Percentiles rank a stretch among this genome's conserved stretches.
Conservation (phyloP, 768 basidiomycete genomes). For the Russula vinacea region DNA sequence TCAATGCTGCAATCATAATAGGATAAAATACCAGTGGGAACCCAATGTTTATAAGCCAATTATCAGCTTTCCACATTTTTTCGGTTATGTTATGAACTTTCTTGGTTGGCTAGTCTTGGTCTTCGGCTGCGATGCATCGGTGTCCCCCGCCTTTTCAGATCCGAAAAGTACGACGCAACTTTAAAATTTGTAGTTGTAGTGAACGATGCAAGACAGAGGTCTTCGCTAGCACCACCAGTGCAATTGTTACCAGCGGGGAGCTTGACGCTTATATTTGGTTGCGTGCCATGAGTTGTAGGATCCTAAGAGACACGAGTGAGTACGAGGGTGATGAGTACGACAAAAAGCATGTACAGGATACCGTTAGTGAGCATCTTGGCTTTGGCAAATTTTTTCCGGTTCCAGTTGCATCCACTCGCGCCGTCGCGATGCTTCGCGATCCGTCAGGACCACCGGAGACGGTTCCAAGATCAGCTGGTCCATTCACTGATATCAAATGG, state of each 20-base stretch:
- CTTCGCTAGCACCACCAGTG: constrained; percentile 44
- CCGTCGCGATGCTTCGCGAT: constrained; percentile 44
- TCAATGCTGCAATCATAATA: too few relatives aligned
- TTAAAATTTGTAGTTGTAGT: constrained; percentile 48
- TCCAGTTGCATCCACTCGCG: constrained; percentile 44
- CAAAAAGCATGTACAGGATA: constrained; percentile 36
- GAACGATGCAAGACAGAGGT: constrained; percentile 53
- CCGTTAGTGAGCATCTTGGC: constrained; percentile 48
- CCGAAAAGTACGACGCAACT: constrained; percentile 53
- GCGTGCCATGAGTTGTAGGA: constrained; percentile 41
- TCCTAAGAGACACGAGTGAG: constrained; percentile 33
- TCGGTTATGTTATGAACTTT: too few relatives aligned
- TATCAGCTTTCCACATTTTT: too few relatives aligned
- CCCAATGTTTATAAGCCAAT: too few relatives aligned
- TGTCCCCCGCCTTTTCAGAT: too few relatives aligned
- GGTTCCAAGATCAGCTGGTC: constrained; percentile 31
- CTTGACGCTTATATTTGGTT: constrained; percentile 43
- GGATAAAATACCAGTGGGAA: too few relatives aligned
- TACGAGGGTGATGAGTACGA: not conserved
- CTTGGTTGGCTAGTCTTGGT: too few relatives aligned
- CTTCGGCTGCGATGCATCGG: too few relatives aligned
- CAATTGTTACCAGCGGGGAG: constrained; percentile 52
- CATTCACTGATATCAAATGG: constrained; percentile 44
- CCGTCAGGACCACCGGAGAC: constrained; percentile 29
- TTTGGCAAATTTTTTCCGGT: constrained; percentile 37